Evolutionary conservation across 176 grass and related monocot genomes (phyloP), one percentile per base, ranked within the genome.

Genomic region (Panicum miliaceum): DNA sequence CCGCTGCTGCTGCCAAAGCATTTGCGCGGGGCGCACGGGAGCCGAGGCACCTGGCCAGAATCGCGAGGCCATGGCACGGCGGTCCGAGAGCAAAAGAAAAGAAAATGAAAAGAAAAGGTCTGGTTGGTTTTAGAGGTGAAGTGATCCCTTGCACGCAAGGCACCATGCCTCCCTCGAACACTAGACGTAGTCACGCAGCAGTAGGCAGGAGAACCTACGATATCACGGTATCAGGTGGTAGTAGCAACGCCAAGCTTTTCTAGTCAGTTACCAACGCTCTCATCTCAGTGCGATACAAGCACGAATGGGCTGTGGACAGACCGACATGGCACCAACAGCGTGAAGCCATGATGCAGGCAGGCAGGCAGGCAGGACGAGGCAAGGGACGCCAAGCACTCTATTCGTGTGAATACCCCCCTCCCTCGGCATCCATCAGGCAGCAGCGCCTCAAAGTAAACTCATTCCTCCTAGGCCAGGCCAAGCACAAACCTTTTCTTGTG

Each of bases 401-500:
- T 36, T 78, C 56, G n/a, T 62, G 74, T 38, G 18, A 38, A 4
- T n/a, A n/a, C n/a, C n/a, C n/a, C n/a, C n/a, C n/a, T n/a, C n/a
- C n/a, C n/a, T n/a, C n/a, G n/a, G n/a, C n/a, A n/a, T n/a, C n/a
- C n/a, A n/a, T n/a, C n/a, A n/a, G n/a, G n/a, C n/a, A n/a, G n/a
- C n/a, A n/a, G n/a, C n/a, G n/a, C n/a, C 32, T 26, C 69, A 51
- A 15, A 7, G 9, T 43, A 63, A 40, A 63, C 50, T 60, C 37
- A 16, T 68, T 40, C 38, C 63, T 60, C 38, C 3, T 50, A 36
- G 75, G 36, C n/a, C 65, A 46, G 51, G 48, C 66, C 66, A 76
- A 62, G 71, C 77, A 63, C 77, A 77, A 69, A 65, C 37, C 26
- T 82, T 82, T 79, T 86, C 79, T 72, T 65, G 46, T 81, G 78